A percentile compares a stretch with the other conserved stretches of the same genome.
These are phyloP conservation scores for Alternaria gaisen DNA, from an alignment of 2,329 filamentous ascomycete species.

Conservation along the genomic window DNA sequence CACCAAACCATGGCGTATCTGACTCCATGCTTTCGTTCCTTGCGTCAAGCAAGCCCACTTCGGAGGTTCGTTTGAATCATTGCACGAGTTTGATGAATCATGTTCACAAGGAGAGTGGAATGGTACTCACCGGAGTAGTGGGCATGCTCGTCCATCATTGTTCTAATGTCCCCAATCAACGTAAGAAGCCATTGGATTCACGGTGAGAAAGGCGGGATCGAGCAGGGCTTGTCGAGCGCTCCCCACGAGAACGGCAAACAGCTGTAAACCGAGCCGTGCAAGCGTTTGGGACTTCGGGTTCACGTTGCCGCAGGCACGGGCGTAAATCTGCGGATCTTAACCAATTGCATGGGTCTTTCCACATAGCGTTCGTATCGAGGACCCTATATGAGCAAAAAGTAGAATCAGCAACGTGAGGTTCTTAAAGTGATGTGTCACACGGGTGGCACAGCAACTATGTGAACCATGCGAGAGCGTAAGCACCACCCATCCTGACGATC, in stretches of 20 bases:
- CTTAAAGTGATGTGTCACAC: background rate
- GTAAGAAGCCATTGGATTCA: background rate
- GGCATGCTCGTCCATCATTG: background rate
- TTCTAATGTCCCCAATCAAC: background rate
- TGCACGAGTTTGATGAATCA: background rate
- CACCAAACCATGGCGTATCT: background rate
- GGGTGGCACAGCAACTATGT: background rate
- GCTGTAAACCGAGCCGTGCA: background rate
- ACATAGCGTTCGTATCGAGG: background rate
- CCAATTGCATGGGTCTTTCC: background rate
- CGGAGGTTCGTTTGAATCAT: background rate
- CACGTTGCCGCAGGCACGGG: background rate
- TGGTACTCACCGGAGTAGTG: background rate
- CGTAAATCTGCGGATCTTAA: background rate
- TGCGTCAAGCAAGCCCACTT: background rate
- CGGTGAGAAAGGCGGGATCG: background rate
- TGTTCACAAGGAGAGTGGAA: background rate
- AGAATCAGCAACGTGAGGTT: background rate
- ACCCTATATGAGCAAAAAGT: background rate
- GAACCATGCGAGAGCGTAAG: background rate
- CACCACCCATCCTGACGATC: conserved; percentile 1
- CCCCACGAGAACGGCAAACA: background rate
- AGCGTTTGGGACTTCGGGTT: background rate
- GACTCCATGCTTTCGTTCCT: background rate
- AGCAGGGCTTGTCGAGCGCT: background rate